phyloP scores from a whole-genome alignment of 225 moss, liverwort and hornwort species.

The Marchantia polymorpha region DNA sequence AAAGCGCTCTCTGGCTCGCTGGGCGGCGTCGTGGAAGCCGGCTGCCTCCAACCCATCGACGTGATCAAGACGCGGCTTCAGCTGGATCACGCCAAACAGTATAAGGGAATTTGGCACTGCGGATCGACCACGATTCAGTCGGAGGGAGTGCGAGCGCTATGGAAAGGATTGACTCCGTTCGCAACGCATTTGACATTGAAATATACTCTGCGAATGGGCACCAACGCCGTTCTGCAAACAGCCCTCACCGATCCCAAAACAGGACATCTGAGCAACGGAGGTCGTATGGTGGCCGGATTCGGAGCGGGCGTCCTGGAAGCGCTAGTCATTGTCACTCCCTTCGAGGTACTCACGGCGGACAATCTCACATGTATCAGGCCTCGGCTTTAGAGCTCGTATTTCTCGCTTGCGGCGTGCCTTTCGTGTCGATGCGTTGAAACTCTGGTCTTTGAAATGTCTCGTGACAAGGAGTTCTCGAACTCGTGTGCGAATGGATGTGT shows the following conservation, averaged over 20 bases:
- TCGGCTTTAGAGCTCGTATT: too few relatives aligned
- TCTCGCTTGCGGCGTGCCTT: too few relatives aligned
- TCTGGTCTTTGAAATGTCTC: too few relatives aligned
- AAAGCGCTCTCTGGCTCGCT: conserved; percentile 84
- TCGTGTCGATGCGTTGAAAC: too few relatives aligned
- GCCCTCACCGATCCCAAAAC: conserved; percentile 70
- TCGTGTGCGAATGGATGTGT: background rate
- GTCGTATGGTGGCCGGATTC: conserved; percentile 68
- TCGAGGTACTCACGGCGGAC: conserved; percentile 54
- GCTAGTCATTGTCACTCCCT: conserved; percentile 76
- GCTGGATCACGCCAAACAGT: conserved; percentile 70
- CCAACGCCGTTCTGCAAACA: conserved; percentile 70
- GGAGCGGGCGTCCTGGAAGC: conserved; percentile 93
- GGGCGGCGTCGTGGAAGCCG: conserved; percentile 90
- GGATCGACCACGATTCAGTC: conserved; percentile 58
- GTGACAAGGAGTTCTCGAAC: too few relatives aligned
- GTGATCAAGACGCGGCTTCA: conserved; percentile 97
- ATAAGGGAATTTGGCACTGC: conserved; percentile 86
- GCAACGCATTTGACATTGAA: conserved; percentile 88
- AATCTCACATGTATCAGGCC: background rate
- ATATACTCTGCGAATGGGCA: conserved; percentile 94
- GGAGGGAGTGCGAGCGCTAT: conserved; percentile 79
- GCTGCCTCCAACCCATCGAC: conserved; percentile 92
- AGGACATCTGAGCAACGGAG: conserved; percentile 48
- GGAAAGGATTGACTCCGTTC: conserved; percentile 97